These are phyloP conservation scores for Fragaria ananassa DNA, from an alignment of 306 rosid species.

Conservation along the genomic window DNA sequence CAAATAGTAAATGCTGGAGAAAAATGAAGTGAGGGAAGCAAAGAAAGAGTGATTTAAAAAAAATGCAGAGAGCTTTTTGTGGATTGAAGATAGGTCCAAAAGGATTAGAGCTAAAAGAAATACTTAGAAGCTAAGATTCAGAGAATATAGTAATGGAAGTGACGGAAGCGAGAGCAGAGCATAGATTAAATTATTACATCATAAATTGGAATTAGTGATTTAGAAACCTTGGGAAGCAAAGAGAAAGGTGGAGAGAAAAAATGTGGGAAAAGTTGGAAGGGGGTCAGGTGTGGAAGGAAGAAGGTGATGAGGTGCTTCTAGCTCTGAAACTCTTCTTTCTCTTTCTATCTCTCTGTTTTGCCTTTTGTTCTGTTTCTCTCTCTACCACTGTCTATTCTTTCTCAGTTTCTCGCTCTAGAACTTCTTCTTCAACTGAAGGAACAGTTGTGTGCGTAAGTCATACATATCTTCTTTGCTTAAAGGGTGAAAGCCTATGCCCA, in stretches of 20 bases:
- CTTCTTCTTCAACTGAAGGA: neutral
- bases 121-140: conserved; percentile 56
- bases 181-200: conserved; percentile 26
- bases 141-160: conserved; percentile 24
- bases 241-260: conserved; percentile 29
- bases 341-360: neutral
- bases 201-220: conserved; percentile 12
- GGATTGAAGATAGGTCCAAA: conserved; percentile 12
- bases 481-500: conserved; percentile 15
- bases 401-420: neutral
- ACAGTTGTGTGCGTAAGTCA: conserved; percentile 30
- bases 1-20: conserved; percentile 48
- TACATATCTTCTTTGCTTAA: conserved; percentile 21
- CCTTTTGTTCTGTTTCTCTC: neutral
- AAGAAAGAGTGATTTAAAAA: conserved; percentile 5
- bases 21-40: conserved; percentile 24
- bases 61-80: conserved; percentile 17
- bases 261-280: conserved; percentile 30
- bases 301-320: conserved; percentile 18
- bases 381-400: neutral
- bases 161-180: neutral
- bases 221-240: conserved; percentile 21
- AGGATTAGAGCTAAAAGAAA: conserved; percentile 4
- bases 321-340: conserved; percentile 12
- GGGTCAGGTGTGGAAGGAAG: neutral